These are phyloP conservation scores for Penicillium pancosmium DNA, from an alignment of 495 filamentous ascomycete genomes.

Conservation along the genomic window DNA sequence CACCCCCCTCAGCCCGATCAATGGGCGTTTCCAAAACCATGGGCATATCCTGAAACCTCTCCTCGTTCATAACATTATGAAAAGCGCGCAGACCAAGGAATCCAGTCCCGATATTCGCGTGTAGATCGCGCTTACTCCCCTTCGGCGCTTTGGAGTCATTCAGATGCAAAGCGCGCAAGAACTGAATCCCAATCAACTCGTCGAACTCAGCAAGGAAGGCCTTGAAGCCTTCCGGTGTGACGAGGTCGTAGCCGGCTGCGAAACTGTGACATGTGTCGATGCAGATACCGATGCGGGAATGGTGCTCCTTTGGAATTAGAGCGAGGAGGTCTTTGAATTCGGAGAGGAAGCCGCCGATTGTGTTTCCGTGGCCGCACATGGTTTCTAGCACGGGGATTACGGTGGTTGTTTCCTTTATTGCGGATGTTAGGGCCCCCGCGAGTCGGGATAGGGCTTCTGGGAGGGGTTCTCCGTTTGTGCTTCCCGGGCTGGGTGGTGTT, in stretches of 20 bases:
- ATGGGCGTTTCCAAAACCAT: constrained; percentile 97
- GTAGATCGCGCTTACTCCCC: constrained; percentile 75
- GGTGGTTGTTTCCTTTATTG: constrained; percentile 70
- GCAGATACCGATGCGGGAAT: constrained; percentile 89
- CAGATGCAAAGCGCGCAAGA: constrained; percentile 83
- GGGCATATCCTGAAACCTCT: constrained; percentile 73
- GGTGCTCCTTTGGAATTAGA: constrained; percentile 66
- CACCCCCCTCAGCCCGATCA: constrained; percentile 52
- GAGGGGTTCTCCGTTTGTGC: constrained; percentile 64
- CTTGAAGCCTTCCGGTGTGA: constrained; percentile 71
- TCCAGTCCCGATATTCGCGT: constrained; percentile 92
- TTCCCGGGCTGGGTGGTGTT: constrained; percentile 64
- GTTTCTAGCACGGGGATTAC: constrained; percentile 89
- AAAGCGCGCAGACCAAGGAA: constrained; percentile 90
- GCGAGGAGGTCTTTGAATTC: constrained; percentile 84
- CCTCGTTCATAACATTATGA: constrained; percentile 86
- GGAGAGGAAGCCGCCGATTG: constrained; percentile 82
- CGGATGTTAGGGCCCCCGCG: constrained; percentile 75
- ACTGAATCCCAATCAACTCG: constrained; percentile 72
- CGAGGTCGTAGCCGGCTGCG: constrained; percentile 88
- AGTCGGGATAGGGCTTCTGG: constrained; percentile 75
- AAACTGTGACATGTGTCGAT: constrained; percentile 97
- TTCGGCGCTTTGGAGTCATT: constrained; percentile 94
- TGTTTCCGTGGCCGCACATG: constrained; percentile 88
- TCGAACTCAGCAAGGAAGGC: constrained; percentile 76